A percentile compares a stretch with the other conserved stretches of the same genome.
Evolutionary conservation across 2,329 filamentous ascomycete species (phyloP).

Genomic region (Aspergillus texensis): DNA sequence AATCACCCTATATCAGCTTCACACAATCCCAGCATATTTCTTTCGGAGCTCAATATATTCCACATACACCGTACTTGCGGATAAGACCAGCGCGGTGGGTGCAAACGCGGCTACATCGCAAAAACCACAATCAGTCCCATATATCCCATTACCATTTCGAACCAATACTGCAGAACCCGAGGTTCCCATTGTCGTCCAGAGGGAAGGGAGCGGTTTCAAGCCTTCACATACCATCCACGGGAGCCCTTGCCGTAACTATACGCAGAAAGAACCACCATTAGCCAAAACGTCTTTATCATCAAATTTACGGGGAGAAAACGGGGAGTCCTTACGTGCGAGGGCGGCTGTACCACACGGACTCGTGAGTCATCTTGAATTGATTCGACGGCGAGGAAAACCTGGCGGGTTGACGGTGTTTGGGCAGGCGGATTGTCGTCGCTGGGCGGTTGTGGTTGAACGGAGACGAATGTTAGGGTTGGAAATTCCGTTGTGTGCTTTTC

Average conservation of each 20-base stretch:
- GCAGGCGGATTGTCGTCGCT: conserved; percentile 39
- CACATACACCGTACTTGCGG: conserved; percentile 85
- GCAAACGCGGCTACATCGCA: conserved; percentile 68
- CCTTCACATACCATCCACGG: conserved; percentile 77
- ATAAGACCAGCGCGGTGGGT: conserved; percentile 98
- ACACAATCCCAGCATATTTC: conserved; percentile 9
- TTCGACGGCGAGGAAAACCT: conserved; percentile 33
- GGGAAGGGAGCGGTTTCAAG: conserved; percentile 4
- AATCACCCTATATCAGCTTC: conserved; percentile 17
- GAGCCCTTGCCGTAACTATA: conserved; percentile 78
- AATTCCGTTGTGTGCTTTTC: conserved; percentile 38
- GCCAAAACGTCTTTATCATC: conserved; percentile 15
- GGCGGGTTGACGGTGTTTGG: conserved; percentile 38
- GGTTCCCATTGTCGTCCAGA: conserved; percentile 6
- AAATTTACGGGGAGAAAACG: not conserved
- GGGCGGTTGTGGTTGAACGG: conserved; percentile 34
- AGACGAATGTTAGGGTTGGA: conserved; percentile 33
- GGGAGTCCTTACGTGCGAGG: conserved; percentile 72
- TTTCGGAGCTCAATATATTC: conserved; percentile 5
- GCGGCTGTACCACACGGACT: conserved; percentile 99
- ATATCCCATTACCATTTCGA: conserved; percentile 3
- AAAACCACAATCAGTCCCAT: conserved; percentile 28
- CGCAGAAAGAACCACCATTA: conserved; percentile 20
- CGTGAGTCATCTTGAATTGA: conserved; percentile 75
- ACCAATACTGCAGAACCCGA: not conserved